Conservation (phyloP, 352 stramenopile species). For the Phytophthora megakarya region DNA sequence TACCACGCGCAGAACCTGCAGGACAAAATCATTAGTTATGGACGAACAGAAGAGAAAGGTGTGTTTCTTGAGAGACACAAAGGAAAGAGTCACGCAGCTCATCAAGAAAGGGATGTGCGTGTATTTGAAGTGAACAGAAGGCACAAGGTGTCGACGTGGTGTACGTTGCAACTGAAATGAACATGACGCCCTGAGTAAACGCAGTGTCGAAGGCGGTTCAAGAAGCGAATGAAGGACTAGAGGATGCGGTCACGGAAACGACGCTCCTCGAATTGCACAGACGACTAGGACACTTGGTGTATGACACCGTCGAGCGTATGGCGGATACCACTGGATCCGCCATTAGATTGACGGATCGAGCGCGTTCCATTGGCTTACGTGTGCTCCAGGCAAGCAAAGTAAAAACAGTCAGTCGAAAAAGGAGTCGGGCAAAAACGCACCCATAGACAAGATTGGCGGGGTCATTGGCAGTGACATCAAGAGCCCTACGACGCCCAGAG, state of each 20-base stretch:
- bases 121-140: too few relatives aligned
- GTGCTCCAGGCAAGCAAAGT: background rate
- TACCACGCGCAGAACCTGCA: too few relatives aligned
- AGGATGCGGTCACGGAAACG: background rate
- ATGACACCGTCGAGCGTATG: conserved; percentile 12
- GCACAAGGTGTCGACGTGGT: too few relatives aligned
- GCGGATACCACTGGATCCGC: background rate
- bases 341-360: background rate
- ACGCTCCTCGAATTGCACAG: background rate
- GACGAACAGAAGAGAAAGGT: too few relatives aligned
- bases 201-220: background rate
- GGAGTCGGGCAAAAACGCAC: background rate
- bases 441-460: background rate
- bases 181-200: too few relatives aligned
- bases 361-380: background rate
- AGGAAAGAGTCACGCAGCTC: too few relatives aligned
- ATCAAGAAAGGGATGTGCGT: too few relatives aligned
- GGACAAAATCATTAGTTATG: too few relatives aligned
- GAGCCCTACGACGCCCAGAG: background rate
- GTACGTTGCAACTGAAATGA: too few relatives aligned
- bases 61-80: too few relatives aligned
- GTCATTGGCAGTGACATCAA: background rate
- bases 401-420: conserved; percentile 15
- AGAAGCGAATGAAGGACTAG: too few relatives aligned
- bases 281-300: background rate